Base-by-base conservation (phyloP, 371 early-diverging fungal species). In the Globomyces sp. region DNA sequence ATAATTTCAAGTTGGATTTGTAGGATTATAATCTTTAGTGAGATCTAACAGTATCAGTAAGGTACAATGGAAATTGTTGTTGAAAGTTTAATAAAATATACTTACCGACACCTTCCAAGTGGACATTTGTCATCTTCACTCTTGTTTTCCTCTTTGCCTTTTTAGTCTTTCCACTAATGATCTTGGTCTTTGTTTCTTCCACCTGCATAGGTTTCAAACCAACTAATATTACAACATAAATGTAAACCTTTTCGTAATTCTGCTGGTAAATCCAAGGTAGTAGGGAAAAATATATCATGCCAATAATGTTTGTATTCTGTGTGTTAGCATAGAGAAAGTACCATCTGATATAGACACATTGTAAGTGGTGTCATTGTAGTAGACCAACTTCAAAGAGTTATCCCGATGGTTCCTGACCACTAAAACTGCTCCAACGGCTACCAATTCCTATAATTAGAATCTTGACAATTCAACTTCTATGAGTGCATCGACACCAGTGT, bases 141-240 rank as follows among this genome's bases (percentile, higher is more conserved):
- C 68, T 47, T 2, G 40, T 34, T 8, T 58, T 64, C 37, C 47
- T 47, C 53, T 52, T 57, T 9, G 34, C 45, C 10, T 62, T 48
- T 40, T 67, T 49, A 53, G 8, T 51, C 41, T 69, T 69, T 40
- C 52, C 69, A 55, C 52, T 41, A 3, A 42, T 41, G 47, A 53
- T 42, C 34, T 64, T 44, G 5, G 42, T 11, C 34, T 58, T 49
- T 24, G 11, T 47, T 39, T 4, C 8, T 5, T 86, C 86, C 2
- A 89, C 89, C 72, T 87, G 86, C 86, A 90, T 90, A 9, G 86
- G 87, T 64, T 86, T 86, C 67, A 92, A 69, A 9, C 89, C 90
- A 40, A 91, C 92, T 72, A 36, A 6, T 50, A 10, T 13, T 24
- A 49, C 4, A 50, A n/a, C 52, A 4, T n/a, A 24, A 24, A 24